A percentile compares a stretch with the other conserved stretches of the same genome.
These are phyloP conservation scores for Boletellus deceptivus DNA, from an alignment of 1,284 basidiomycete species.

Conservation along the genomic window DNA sequence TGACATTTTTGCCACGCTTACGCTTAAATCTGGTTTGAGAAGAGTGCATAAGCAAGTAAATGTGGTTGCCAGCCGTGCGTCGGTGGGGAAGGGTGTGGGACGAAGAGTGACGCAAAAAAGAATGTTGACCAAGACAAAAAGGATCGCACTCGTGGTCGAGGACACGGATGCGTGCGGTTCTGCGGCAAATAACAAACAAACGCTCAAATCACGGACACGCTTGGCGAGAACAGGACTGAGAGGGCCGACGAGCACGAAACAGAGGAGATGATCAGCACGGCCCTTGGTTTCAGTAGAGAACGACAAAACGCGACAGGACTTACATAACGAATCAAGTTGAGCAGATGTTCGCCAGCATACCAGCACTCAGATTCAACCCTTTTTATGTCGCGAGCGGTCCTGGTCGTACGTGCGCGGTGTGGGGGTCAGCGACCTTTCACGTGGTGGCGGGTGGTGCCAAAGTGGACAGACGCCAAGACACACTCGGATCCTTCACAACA, in stretches of 20 bases:
- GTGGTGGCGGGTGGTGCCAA: slow-evolving; percentile 36
- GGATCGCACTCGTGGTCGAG: slow-evolving; percentile 19
- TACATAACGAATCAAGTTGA: slow-evolving; percentile 37
- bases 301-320: slow-evolving; percentile 31
- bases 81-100: slow-evolving; percentile 23
- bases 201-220: slow-evolving; percentile 31
- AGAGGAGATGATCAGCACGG: slow-evolving; percentile 24
- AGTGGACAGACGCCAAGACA: slow-evolving; percentile 27
- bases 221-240: slow-evolving; percentile 15
- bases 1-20: slow-evolving; percentile 46
- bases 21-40: slow-evolving; percentile 48
- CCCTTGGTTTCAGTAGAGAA: slow-evolving; percentile 17
- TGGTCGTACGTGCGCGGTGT: slow-evolving; percentile 22
- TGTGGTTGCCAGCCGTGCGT: slow-evolving; percentile 32
- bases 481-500: slow-evolving; percentile 33
- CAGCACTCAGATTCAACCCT: slow-evolving; percentile 33
- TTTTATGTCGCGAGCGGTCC: slow-evolving; percentile 25
- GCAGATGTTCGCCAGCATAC: slow-evolving; percentile 30
- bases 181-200: slow-evolving; percentile 30
- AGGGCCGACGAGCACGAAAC: slow-evolving; percentile 9
- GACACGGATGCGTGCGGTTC: slow-evolving; percentile 21
- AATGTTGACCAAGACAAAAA: slow-evolving; percentile 30
- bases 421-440: slow-evolving; percentile 27
- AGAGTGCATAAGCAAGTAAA: slow-evolving; percentile 45
- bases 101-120: slow-evolving; percentile 23